Conservation (phyloP, 2,329 filamentous ascomycete species). For the Coleophoma crateriformis region DNA sequence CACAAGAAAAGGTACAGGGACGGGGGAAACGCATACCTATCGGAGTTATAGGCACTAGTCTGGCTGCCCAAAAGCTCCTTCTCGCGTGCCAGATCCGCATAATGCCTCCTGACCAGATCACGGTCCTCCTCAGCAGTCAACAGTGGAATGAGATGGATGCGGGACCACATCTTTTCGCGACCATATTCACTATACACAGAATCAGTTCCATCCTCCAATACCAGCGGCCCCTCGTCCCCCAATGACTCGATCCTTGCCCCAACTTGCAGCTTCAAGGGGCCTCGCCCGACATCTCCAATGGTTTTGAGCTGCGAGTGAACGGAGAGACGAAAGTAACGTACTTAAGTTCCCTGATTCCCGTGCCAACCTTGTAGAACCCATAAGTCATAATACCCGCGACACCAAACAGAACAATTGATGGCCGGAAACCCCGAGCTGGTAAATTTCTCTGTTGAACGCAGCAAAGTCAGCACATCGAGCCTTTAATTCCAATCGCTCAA, state of each 20-base stretch:
- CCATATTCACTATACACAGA: slow-evolving; percentile 67
- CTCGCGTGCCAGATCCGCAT: slow-evolving; percentile 84
- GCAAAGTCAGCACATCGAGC: slow-evolving; percentile 1
- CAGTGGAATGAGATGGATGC: slow-evolving; percentile 89
- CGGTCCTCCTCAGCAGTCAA: slow-evolving; percentile 96
- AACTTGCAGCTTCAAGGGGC: background rate
- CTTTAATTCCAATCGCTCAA: background rate
- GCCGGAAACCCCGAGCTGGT: slow-evolving; percentile 84
- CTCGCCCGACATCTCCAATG: no score
- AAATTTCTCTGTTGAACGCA: slow-evolving; percentile 68
- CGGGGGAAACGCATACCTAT: slow-evolving; percentile 56
- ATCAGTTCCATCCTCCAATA: slow-evolving; percentile 5
- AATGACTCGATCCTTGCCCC: background rate
- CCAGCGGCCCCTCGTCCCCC: slow-evolving; percentile 1
- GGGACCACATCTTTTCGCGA: slow-evolving; percentile 97
- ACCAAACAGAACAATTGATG: slow-evolving; percentile 70
- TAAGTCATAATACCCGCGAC: slow-evolving; percentile 77
- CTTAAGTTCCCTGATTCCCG: slow-evolving; percentile 88
- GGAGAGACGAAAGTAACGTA: slow-evolving; percentile 38
- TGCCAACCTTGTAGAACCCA: slow-evolving; percentile 81
- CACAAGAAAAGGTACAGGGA: background rate
- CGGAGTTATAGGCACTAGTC: slow-evolving; percentile 79
- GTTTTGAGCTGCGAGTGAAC: background rate
- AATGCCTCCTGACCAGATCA: slow-evolving; percentile 82
- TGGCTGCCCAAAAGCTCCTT: slow-evolving; percentile 83